A percentile compares a stretch with the other conserved stretches of the same genome.
phyloP scores from a whole-genome alignment of 352 stramenopile species.

The Pythium guiyangense region DNA sequence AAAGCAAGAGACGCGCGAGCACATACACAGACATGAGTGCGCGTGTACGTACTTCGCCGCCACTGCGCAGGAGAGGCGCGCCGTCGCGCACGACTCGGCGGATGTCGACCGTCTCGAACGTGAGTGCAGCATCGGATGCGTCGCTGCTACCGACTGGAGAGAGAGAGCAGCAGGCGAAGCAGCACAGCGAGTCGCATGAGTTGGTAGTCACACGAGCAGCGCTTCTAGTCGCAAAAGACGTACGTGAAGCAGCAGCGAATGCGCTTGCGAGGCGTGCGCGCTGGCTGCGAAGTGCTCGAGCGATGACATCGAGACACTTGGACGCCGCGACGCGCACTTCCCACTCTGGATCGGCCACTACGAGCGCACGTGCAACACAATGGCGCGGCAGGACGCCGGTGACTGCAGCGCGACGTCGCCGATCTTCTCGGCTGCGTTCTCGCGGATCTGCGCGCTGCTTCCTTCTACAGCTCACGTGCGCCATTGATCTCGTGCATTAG shows the following conservation, averaged over 20 bases:
- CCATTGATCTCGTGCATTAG: no score
- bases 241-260: constrained; percentile 48
- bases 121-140: constrained; percentile 31
- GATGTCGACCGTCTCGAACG: constrained; percentile 56
- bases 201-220: neutral
- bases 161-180: neutral
- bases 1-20: neutral
- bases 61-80: constrained; percentile 63
- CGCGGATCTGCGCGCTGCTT: constrained; percentile 58
- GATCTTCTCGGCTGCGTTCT: constrained; percentile 68
- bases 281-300: constrained; percentile 27
- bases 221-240: neutral
- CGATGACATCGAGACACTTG: constrained; percentile 57
- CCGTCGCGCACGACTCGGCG: constrained; percentile 49
- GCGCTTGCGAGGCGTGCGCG: constrained; percentile 19
- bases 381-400: constrained; percentile 33
- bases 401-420: constrained; percentile 51
- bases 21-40: neutral
- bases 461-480: constrained; percentile 33
- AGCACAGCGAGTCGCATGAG: no score
- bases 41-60: constrained; percentile 46
- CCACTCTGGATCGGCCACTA: constrained; percentile 48
- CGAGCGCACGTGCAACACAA: constrained; percentile 32
- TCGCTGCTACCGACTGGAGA: constrained; percentile 42
- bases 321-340: constrained; percentile 68